Conservation (phyloP, 2,329 filamentous ascomycete genomes). For the Colletotrichum sp. region DNA sequence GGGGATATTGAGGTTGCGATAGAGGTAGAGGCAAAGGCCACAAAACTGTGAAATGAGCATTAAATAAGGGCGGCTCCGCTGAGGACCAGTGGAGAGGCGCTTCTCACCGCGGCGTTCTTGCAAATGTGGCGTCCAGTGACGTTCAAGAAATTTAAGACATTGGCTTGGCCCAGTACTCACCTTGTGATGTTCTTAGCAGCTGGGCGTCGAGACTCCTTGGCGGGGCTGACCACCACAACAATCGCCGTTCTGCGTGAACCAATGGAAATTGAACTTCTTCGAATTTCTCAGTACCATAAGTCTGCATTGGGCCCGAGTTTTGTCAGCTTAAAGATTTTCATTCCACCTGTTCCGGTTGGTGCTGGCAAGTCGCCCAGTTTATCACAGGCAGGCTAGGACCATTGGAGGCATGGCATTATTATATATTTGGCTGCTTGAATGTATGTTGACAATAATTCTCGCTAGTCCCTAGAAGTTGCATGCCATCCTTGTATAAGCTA, state of each 20-base stretch:
- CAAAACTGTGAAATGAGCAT: not conserved
- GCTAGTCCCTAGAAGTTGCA: too few relatives aligned
- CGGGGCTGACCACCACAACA: not conserved
- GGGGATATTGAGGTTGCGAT: not conserved
- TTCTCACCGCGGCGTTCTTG: not conserved
- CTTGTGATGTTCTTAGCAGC: not conserved
- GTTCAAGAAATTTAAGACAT: not conserved
- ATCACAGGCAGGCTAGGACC: not conserved
- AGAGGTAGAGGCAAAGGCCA: not conserved
- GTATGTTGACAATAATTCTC: too few relatives aligned
- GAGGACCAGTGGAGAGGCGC: not conserved
- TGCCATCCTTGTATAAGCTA: too few relatives aligned
- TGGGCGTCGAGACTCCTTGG: not conserved
- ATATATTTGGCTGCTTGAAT: too few relatives aligned
- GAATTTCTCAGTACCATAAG: not conserved
- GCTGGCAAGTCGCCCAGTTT: not conserved
- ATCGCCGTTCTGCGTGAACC: not conserved
- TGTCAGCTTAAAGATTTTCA: not conserved
- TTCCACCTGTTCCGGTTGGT: not conserved
- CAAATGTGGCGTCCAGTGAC: not conserved
- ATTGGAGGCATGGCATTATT: fast-evolving
- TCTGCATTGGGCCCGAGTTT: not conserved
- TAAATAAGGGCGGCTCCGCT: not conserved
- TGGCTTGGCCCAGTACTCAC: not conserved
- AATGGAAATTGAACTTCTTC: not conserved